These are phyloP conservation scores for Stromatinia cepivora DNA, from an alignment of 2,329 filamentous ascomycete species.

Conservation along the genomic window DNA sequence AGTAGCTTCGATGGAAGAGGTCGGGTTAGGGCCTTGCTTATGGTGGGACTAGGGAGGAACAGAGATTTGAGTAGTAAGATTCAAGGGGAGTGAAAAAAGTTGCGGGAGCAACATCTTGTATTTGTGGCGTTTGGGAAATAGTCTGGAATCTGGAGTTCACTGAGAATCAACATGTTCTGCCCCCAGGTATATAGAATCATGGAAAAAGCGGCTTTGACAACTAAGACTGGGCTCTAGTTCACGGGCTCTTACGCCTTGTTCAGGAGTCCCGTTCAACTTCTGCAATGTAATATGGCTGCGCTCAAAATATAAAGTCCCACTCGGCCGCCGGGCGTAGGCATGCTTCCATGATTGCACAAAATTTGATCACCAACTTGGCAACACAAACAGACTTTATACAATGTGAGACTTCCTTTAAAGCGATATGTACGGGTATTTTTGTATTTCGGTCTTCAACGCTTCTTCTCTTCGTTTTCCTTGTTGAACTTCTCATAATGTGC, in stretches of 20 bases:
- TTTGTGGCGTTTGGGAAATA: conserved; percentile 12
- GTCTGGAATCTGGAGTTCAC: conserved; percentile 18
- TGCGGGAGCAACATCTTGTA: neutral
- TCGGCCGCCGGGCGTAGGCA: neutral
- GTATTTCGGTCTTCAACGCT: conserved; percentile 35
- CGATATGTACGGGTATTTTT: conserved; percentile 28
- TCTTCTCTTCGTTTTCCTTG: conserved; percentile 56
- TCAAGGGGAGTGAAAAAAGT: neutral
- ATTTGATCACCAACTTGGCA: conserved; percentile 20
- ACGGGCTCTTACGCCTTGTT: neutral
- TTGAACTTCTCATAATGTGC: conserved; percentile 62
- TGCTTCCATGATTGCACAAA: neutral
- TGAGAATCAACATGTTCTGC: neutral
- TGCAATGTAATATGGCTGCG: neutral
- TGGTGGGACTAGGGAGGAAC: conserved; percentile 56
- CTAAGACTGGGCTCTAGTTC: neutral
- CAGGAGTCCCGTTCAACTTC: neutral
- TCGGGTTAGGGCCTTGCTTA: conserved; percentile 61
- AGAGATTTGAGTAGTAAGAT: conserved; percentile 27
- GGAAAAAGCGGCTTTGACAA: neutral
- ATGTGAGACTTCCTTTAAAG: conserved; percentile 11
- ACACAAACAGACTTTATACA: conserved; percentile 3
- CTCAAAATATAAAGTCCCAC: neutral
- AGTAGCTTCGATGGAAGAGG: conserved; percentile 62
- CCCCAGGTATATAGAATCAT: neutral